These are phyloP conservation scores for Ascochyta fabae DNA, from an alignment of 2,329 filamentous ascomycete genomes.

Conservation along the genomic window DNA sequence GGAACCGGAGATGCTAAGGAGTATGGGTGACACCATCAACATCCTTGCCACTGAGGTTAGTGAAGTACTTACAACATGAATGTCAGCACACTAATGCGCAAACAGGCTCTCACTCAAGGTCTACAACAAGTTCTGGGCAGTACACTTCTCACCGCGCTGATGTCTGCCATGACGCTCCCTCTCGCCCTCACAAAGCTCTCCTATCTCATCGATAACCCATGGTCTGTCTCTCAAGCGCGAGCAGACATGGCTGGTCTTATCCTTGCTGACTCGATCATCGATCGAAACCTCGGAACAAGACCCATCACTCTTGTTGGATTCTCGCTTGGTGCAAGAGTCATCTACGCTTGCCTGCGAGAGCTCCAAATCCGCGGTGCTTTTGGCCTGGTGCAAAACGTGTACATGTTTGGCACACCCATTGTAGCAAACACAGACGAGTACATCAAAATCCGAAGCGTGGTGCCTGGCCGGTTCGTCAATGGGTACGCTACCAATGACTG, in stretches of 20 bases:
- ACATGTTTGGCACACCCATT: constrained; percentile 89
- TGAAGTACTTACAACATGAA: not conserved
- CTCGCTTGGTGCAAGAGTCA: constrained; percentile 88
- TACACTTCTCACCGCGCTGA: constrained; percentile 85
- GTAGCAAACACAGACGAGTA: constrained; percentile 94
- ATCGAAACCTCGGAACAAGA: constrained; percentile 86
- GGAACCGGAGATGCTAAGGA: constrained; percentile 97
- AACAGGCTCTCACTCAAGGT: constrained; percentile 90
- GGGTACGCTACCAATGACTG: constrained; percentile 95
- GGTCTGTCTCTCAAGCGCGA: constrained; percentile 93
- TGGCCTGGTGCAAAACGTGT: constrained; percentile 92
- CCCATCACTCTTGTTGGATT: constrained; percentile 95
- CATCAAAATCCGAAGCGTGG: constrained; percentile 77
- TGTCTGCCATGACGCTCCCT: constrained; percentile 92
- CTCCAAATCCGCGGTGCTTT: constrained; percentile 82
- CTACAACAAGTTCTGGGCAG: constrained; percentile 93
- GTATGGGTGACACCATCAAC: constrained; percentile 98
- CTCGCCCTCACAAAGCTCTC: constrained; percentile 91
- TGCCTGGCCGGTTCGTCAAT: constrained; percentile 92
- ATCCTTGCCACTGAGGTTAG: constrained; percentile 94
- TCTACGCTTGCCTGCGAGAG: constrained; percentile 89
- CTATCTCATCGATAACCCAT: constrained; percentile 97
- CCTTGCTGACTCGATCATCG: constrained; percentile 90
- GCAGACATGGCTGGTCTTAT: constrained; percentile 89
- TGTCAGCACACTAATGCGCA: constrained; percentile 19